Evolutionary conservation across 1,284 basidiomycete genomes (phyloP), one percentile per base, ranked within the genome.

Genomic region (Naganishia albida): DNA sequence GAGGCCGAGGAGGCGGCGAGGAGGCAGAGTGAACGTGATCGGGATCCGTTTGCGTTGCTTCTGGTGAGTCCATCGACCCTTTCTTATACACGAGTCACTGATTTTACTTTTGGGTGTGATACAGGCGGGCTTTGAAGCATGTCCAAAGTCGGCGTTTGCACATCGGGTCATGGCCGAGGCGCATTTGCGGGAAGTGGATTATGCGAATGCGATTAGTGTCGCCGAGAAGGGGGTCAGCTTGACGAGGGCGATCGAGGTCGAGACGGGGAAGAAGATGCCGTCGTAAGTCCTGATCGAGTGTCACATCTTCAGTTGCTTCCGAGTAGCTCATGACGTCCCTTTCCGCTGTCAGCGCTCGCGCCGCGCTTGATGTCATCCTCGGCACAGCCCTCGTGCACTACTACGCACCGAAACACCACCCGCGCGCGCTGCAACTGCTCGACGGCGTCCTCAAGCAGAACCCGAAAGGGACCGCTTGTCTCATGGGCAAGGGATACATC

Each of bases 371-470:
- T 38, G 74, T 75, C 1, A 70, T 69, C 1, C 70, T 80, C 15
- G 78, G 75, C 48, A 70, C 78, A 0, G 87, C 90, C 3, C 83
- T 96, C 18, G 89, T 93, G 1, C 88, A 96, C 70, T 83, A 90
- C 62, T 91, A 87, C 77, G 87, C 94, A 12, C 95, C 95, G 0
- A 93, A 93, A 72, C 88, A 97, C 72, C 95, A 99, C 75, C 72
- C 81, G 15, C 86, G 88, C 50, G 94, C 95, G 0, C 80, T 88
- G 34, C 80, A 84, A 15, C 83, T 95, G 7, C 81, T 95, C 28
- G 85, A 90, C 40, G 84, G 86, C 2, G 83, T 94, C 4, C 83
- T 98, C 4, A 71, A 81, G 1, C 76, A 82, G 52, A 84, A 88
- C 44, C 84, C 88, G 0, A 74, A 83, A 50, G 88, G 93, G 72